Conservation (phyloP, 2,329 filamentous ascomycete genomes). For the Mycosphaerella arachidis region DNA sequence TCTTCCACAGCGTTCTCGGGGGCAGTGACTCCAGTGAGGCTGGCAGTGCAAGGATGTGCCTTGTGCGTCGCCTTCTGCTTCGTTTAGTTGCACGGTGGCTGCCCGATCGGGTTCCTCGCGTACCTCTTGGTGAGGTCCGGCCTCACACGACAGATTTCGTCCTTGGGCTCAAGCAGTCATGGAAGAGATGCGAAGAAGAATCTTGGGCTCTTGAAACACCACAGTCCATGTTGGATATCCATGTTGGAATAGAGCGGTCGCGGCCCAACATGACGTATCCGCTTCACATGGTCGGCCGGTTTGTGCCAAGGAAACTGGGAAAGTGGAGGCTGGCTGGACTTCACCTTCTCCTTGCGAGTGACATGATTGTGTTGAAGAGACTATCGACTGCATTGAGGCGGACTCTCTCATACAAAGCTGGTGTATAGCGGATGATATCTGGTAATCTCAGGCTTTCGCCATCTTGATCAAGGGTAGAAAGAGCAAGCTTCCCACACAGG, state of each 20-base stretch:
- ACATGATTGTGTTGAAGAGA: too few relatives aligned
- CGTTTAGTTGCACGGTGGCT: not conserved
- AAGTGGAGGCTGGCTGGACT: not conserved
- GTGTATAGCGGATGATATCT: too few relatives aligned
- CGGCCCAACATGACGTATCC: conserved; percentile 1
- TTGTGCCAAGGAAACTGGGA: not conserved
- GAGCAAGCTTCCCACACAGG: too few relatives aligned
- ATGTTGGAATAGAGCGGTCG: not conserved
- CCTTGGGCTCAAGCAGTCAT: not conserved
- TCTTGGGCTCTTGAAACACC: not conserved
- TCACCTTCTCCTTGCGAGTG: not conserved
- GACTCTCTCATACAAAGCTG: too few relatives aligned
- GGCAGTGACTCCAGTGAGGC: conserved; percentile 7
- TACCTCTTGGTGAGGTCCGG: not conserved
- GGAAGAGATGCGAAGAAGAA: not conserved
- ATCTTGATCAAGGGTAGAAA: too few relatives aligned
- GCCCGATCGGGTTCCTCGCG: not conserved
- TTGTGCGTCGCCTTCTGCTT: not conserved
- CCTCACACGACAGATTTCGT: not conserved
- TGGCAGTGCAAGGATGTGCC: conserved; percentile 6
- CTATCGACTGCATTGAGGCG: too few relatives aligned
- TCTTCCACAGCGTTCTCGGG: conserved; percentile 1
- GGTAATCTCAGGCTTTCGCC: too few relatives aligned
- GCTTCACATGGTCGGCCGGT: not conserved
- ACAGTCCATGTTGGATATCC: not conserved